Evolutionary conservation across 2,329 filamentous ascomycete species (phyloP), one percentile per base, ranked within the genome.

Genomic region (Trichothecium sympodiale): DNA sequence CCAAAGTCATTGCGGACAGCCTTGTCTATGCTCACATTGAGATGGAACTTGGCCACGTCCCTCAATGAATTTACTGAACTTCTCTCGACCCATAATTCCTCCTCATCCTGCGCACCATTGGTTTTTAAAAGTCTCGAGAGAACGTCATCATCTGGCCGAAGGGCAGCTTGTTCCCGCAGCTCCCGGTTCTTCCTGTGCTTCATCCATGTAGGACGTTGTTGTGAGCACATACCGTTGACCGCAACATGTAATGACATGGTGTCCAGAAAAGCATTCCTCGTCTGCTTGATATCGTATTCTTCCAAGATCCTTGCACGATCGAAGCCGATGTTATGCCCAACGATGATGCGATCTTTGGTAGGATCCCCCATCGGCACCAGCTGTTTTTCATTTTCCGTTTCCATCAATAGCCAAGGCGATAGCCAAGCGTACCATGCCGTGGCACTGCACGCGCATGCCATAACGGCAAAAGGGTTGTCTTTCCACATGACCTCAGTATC

Each of bases 221-320:
- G 80, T 16, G 91, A 96, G 59, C 91, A 98, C 91, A 98, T 98
- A 42, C 91, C 91, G 53, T 98, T 98, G 17, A 94, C 89, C 3
- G 93, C 93, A 7, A 94, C 89, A 54, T 98, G 91, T 15, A 98
- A 65, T 2, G 89, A 96, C 91, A 98, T 98, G 20, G 91, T 98
- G 55, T 98, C 91, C 35, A 98, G 61, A 53, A 94, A 98, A 30
- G 76, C 81, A 46, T 87, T 96, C 28, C 77, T 75, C 1, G 85
- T 81, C 55, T 95, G 89, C 37, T 75, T 67, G 29, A 96, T 59
- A 49, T 80, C 72, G 54, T 98, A 98, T 55, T 98, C 91, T 54
- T 98, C 91, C 15, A 79, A 60, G 37, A 95, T 75, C 26, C 93
- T 74, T 13, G 89, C 89, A 17, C 91, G 74, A 53, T 98, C 91